Conservation (phyloP, 1,139 yeast genomes). For the Saccharomycopsis hybrid region DNA sequence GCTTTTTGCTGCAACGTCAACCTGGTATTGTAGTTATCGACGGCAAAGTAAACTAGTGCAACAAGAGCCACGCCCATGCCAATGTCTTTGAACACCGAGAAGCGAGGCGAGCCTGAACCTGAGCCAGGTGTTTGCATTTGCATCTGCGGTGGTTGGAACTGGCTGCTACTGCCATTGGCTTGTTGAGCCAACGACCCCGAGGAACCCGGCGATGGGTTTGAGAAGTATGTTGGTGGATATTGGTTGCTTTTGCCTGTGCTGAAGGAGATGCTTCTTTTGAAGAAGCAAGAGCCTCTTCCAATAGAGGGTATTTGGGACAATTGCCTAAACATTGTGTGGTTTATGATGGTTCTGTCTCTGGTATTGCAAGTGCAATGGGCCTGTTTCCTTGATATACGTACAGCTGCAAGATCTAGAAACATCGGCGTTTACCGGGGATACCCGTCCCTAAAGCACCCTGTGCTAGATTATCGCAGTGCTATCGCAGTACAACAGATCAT, state of each 20-base stretch:
- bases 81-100: constrained; percentile 23
- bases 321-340: too few relatives aligned
- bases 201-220: constrained; percentile 1
- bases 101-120: constrained; percentile 5
- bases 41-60: constrained; percentile 38
- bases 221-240: constrained; percentile 13
- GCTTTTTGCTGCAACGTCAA: constrained; percentile 37
- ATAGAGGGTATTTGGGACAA: too few relatives aligned
- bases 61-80: constrained; percentile 27
- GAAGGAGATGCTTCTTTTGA: too few relatives aligned
- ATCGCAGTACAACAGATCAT: too few relatives aligned
- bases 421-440: too few relatives aligned
- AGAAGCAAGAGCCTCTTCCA: too few relatives aligned
- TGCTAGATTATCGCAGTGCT: too few relatives aligned
- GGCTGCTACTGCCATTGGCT: not conserved
- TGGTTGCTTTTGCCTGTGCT: not conserved
- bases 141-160: not conserved
- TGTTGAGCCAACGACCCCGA: not conserved
- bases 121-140: not conserved
- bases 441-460: too few relatives aligned
- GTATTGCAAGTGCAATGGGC: too few relatives aligned
- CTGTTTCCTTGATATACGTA: too few relatives aligned
- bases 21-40: constrained; percentile 45
- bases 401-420: too few relatives aligned
- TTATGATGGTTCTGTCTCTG: too few relatives aligned